Evolutionary conservation across 2,329 filamentous ascomycete species (phyloP).

Genomic region (Penicillium glabrum): DNA sequence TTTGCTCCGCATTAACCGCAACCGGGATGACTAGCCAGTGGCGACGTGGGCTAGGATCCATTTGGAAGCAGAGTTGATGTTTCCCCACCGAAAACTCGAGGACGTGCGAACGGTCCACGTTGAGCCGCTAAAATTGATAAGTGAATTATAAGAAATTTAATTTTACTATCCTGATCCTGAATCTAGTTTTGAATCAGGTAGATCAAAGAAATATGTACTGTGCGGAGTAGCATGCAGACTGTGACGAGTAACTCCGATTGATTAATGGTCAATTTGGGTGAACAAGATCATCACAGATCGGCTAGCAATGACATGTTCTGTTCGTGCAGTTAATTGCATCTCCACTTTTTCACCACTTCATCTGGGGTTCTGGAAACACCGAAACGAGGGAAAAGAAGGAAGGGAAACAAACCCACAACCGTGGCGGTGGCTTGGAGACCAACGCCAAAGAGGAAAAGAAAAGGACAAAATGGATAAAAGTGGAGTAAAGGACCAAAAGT

Average conservation of each 20-base stretch:
- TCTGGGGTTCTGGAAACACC: conserved; percentile 28
- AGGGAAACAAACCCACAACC: conserved; percentile 10
- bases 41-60: conserved; percentile 14
- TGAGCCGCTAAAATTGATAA: neutral
- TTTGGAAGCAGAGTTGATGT: conserved; percentile 7
- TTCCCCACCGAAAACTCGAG: conserved; percentile 10
- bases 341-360: conserved; percentile 9
- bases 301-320: conserved; percentile 4
- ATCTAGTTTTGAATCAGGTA: too few relatives aligned
- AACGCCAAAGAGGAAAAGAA: neutral
- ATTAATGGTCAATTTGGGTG: neutral
- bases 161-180: neutral
- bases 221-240: neutral
- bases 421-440: conserved; percentile 25
- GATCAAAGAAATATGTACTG: too few relatives aligned
- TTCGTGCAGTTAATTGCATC: neutral
- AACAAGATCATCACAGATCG: conserved; percentile 7
- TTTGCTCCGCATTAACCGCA: conserved; percentile 13
- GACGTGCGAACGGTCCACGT: conserved; percentile 13
- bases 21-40: conserved; percentile 14
- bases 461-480: neutral
- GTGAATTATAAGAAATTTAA: neutral
- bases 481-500: neutral
- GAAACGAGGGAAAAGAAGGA: conserved; percentile 7
- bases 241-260: conserved; percentile 8